phyloP scores from a whole-genome alignment of 2,329 filamentous ascomycete genomes.

The Phymatotrichopsis omnivora region DNA sequence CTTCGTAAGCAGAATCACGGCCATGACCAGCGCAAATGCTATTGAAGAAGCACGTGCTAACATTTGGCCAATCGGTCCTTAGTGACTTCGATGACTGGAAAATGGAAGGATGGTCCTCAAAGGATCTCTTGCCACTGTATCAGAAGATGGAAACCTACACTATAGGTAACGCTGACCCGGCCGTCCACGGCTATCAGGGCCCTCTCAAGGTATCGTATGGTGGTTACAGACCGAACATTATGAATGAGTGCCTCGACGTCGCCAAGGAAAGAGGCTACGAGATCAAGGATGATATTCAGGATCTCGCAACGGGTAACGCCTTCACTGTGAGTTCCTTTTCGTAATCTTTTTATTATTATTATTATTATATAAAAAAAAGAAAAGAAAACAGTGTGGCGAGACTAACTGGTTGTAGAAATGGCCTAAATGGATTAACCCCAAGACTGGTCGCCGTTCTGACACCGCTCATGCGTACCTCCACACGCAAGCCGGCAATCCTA shows the following conservation, averaged over 20 bases:
- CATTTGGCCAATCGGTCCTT: too few species aligned
- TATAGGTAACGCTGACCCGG: slow-evolving; percentile 38
- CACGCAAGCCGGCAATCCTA: slow-evolving; percentile 38
- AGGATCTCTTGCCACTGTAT: slow-evolving; percentile 45
- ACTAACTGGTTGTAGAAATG: slow-evolving; percentile 21
- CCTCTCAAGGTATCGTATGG: slow-evolving; percentile 41
- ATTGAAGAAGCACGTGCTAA: too few species aligned
- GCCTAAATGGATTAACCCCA: slow-evolving; percentile 31
- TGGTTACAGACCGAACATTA: slow-evolving; percentile 59
- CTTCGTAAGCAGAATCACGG: slow-evolving; percentile 23
- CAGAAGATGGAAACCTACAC: slow-evolving; percentile 46
- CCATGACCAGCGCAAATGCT: too few species aligned
- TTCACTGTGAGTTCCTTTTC: slow-evolving; percentile 31
- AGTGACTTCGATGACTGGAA: slow-evolving; percentile 46
- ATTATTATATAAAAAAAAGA: too few species aligned
- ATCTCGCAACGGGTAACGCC: slow-evolving; percentile 38
- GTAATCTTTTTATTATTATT: not conserved
- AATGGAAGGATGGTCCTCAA: slow-evolving; percentile 42
- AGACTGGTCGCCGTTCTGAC: slow-evolving; percentile 46
- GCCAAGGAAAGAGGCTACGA: slow-evolving; percentile 42
- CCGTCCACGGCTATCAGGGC: slow-evolving; percentile 27
- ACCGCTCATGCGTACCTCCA: slow-evolving; percentile 48
- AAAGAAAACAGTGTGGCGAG: too few species aligned
- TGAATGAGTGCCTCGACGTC: slow-evolving; percentile 47
- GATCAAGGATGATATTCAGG: slow-evolving; percentile 45